Conservation (phyloP, 2,329 filamentous ascomycete species). For the Akanthomyces muscarius region DNA sequence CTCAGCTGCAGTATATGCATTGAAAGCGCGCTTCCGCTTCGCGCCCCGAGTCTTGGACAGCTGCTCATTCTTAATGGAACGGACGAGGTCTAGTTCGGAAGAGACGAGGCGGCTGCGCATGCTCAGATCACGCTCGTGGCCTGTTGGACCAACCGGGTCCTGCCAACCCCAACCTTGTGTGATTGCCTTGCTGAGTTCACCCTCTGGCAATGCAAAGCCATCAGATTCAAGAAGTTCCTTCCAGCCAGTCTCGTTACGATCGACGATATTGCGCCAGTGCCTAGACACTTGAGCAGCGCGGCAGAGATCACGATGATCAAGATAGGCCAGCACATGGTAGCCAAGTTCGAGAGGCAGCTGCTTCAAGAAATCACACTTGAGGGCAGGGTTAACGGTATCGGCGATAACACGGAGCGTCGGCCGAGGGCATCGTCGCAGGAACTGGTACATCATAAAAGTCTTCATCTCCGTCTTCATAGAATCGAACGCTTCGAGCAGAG, state of each 20-base stretch:
- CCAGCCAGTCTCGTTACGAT: constrained; percentile 93
- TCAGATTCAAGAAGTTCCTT: constrained; percentile 85
- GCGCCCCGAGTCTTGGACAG: constrained; percentile 45
- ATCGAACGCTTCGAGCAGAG: constrained; percentile 86
- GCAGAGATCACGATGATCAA: constrained; percentile 82
- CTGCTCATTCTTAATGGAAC: constrained; percentile 38
- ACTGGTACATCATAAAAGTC: constrained; percentile 93
- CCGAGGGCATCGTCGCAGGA: constrained; percentile 81
- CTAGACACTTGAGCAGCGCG: constrained; percentile 90
- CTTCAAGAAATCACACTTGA: constrained; percentile 90
- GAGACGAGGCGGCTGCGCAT: constrained; percentile 48
- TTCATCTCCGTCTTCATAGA: constrained; percentile 88
- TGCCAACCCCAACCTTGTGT: constrained; percentile 97
- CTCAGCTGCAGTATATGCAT: constrained; percentile 42
- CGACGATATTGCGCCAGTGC: constrained; percentile 85
- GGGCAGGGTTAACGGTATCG: constrained; percentile 83
- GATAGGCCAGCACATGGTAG: constrained; percentile 80
- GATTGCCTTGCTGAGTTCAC: constrained; percentile 82
- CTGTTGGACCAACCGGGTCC: constrained; percentile 69
- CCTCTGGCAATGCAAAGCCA: constrained; percentile 71
- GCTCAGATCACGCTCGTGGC: constrained; percentile 78
- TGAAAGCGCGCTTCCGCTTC: constrained; percentile 54
- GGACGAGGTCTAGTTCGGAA: constrained; percentile 49
- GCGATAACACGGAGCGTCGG: constrained; percentile 87
- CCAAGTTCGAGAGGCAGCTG: constrained; percentile 82